These are phyloP conservation scores for Flaveria bidentis DNA, from an alignment of 129 eudicot genomes.

Conservation along the genomic window DNA sequence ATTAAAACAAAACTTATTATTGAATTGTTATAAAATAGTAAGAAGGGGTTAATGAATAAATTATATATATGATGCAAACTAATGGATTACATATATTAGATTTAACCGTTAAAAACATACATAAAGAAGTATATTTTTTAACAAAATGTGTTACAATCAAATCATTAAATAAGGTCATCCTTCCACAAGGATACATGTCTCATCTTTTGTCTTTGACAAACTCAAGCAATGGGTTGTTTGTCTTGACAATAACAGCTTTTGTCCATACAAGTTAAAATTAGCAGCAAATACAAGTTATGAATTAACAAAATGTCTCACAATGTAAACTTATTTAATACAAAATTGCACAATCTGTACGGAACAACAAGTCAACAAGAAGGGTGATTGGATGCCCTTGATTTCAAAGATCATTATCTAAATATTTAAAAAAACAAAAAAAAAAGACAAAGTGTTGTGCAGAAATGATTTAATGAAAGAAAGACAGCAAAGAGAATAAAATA, in stretches of 20 bases:
- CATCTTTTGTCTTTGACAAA: background rate
- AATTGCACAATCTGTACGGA: slow-evolving; percentile 17
- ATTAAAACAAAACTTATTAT: too few relatives aligned
- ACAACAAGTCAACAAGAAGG: slow-evolving; percentile 18
- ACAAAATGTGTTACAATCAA: too few relatives aligned
- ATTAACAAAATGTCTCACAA: background rate
- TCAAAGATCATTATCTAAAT: background rate
- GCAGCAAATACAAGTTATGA: too few relatives aligned
- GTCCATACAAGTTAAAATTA: too few relatives aligned
- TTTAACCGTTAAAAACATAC: background rate
- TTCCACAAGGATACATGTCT: background rate
- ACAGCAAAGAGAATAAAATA: slow-evolving; percentile 7
- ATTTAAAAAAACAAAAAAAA: background rate
- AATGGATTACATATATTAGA: background rate
- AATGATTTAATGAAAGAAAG: slow-evolving; percentile 7
- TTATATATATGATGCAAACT: background rate
- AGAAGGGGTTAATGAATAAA: too few relatives aligned
- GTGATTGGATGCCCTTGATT: slow-evolving; percentile 22
- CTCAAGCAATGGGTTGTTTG: background rate
- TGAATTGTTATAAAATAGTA: too few relatives aligned
- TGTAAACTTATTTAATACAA: slow-evolving; percentile 30
- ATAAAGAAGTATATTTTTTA: background rate
- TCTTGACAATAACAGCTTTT: too few relatives aligned
- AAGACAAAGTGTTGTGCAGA: background rate
- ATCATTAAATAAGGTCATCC: too few relatives aligned